Conservation (phyloP, 768 basidiomycete species). For the Suillus subluteus region DNA sequence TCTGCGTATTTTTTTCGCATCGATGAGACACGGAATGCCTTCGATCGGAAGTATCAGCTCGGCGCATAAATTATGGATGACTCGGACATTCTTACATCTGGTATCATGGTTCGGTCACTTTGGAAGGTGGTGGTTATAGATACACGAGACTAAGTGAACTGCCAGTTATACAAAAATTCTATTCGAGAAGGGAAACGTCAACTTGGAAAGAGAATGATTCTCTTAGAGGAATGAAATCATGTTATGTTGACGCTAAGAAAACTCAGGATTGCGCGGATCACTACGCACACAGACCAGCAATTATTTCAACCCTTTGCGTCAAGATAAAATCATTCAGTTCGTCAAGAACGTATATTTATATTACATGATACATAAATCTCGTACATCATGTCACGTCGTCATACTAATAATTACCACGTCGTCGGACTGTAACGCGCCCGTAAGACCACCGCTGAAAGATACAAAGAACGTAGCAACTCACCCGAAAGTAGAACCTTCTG, state of each 20-base stretch:
- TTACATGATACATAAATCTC: neutral
- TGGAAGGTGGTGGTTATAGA: no score
- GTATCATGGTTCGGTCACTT: no score
- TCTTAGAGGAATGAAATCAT: neutral
- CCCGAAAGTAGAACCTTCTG: constrained; percentile 30
- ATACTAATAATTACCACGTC: neutral
- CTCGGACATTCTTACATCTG: no score
- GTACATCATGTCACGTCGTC: neutral
- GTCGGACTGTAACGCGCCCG: constrained; percentile 1
- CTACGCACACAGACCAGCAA: no score
- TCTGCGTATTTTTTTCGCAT: no score
- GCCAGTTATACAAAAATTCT: neutral
- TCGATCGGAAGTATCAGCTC: no score
- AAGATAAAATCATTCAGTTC: no score
- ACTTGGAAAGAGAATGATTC: neutral
- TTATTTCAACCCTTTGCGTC: no score
- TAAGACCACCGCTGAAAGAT: neutral
- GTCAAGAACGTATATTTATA: neutral
- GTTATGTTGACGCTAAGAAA: neutral
- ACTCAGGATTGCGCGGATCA: no score
- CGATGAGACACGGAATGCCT: no score
- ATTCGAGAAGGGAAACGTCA: neutral
- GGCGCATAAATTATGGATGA: no score
- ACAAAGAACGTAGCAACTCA: constrained; percentile 16
- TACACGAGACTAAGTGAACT: neutral